Evolutionary conservation across 1,139 yeast genomes (phyloP), one percentile per base, ranked within the genome.

Genomic region (Hyphopichia khmerensis): DNA sequence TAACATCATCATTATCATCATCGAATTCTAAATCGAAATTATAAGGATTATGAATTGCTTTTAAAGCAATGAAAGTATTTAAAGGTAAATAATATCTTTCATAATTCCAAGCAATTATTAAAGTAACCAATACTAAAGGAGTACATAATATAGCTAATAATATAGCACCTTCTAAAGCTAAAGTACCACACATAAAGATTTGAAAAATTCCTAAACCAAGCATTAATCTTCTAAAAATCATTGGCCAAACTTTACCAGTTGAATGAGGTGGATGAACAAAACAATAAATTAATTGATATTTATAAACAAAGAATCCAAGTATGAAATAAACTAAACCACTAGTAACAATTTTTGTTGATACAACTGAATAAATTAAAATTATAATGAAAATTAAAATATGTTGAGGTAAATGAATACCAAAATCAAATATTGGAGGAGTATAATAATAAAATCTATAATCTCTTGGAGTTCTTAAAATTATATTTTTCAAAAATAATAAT

Each of bases 261-360:
- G 95, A 85, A 60, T 88, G 96, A 39, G 89, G 95, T 4, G 93
- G 87, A 58, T 88, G 96, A 30, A 87, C 88, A 69, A 84, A 82
- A 0, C 91, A 81, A 59, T 84, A 88, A 48, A 88, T 69, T 47
- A 87, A 68, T 62, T 87, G 95, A 58, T 87, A 88, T 62, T 88
- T 88, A 73, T 81, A 86, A 6, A 87, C 90, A 55, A 80, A 82
- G 57, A 79, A 87, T 0, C 96, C 96, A 43, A 85, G 64, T 16
- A 83, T 59, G 55, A 88, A 88, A 60, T 88, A 88, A 1, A 82
- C 70, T 44, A 86, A 66, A 1, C 95, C 95, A 32, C 90, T 84
- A 10, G 82, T 70, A 41, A 88, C 65, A 43, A 88, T 85, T 57
- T 86, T 84, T 21, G 91, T 81, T 19, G 91, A 82, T 69, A 88